Conservation (phyloP, 139 green algal genomes). For the Chlorella ohadii region DNA sequence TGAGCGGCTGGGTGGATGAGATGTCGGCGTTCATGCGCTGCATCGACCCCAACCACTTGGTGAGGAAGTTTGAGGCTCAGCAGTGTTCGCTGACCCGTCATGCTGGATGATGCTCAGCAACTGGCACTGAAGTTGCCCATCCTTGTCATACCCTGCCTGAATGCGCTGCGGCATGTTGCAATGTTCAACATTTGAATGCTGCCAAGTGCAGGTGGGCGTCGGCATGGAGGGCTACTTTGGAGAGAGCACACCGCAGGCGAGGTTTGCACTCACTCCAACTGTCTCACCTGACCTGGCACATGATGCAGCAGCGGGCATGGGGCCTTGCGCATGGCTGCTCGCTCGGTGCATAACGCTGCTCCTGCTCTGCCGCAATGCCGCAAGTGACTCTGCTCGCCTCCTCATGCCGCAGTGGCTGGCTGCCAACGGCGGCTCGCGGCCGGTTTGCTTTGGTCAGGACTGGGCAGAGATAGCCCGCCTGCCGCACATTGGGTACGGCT, state of each 20-base stretch:
- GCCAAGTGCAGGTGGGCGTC: neutral
- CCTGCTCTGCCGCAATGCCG: neutral
- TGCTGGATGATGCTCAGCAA: no score
- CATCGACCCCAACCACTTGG: slow-evolving; percentile 7
- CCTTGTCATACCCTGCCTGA: no score
- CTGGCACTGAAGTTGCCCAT: no score
- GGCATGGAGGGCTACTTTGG: neutral
- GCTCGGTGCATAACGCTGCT: no score
- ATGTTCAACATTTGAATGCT: no score
- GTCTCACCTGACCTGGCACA: no score
- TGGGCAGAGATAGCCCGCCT: neutral
- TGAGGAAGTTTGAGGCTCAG: no score
- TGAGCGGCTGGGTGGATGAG: slow-evolving; percentile 1
- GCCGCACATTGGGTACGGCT: neutral
- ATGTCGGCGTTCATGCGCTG: slow-evolving; percentile 11
- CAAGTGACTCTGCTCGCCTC: neutral
- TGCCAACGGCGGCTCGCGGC: neutral
- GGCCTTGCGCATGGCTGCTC: no score
- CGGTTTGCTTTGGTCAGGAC: neutral
- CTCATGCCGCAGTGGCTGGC: neutral
- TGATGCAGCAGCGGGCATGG: no score
- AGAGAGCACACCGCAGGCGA: neutral
- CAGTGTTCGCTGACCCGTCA: no score
- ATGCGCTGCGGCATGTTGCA: no score
- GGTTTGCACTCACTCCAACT: no score